Conservation (phyloP, 2,329 filamentous ascomycete species). For the Metarhizium anisopliae region DNA sequence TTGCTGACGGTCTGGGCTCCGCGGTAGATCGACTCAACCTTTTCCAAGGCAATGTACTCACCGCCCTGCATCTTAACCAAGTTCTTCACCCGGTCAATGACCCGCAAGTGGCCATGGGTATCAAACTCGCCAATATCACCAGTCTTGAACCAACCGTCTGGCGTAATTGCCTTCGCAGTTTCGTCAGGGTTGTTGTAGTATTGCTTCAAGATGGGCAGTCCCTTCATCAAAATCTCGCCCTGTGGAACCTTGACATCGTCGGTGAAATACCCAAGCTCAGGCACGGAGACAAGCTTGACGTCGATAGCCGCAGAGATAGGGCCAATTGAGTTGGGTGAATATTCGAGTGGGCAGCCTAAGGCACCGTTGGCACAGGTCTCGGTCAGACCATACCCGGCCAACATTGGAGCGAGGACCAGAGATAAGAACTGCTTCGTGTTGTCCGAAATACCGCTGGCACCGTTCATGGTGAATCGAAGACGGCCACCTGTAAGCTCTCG, state of each 20-base stretch:
- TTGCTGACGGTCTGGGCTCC: slow-evolving; percentile 71
- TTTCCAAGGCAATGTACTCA: slow-evolving; percentile 95
- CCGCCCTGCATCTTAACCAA: slow-evolving; percentile 91
- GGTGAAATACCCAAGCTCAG: slow-evolving; percentile 77
- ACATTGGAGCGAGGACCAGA: slow-evolving; percentile 87
- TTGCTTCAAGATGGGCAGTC: slow-evolving; percentile 61
- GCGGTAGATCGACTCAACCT: slow-evolving; percentile 86
- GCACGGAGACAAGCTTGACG: slow-evolving; percentile 83
- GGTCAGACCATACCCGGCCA: slow-evolving; percentile 87
- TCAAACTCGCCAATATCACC: slow-evolving; percentile 93
- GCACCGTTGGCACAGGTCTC: slow-evolving; percentile 82
- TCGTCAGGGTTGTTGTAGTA: slow-evolving; percentile 86
- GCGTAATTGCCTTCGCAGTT: slow-evolving; percentile 65
- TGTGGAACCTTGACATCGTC: slow-evolving; percentile 64
- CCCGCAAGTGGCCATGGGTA: slow-evolving; percentile 65
- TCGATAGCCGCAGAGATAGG: slow-evolving; percentile 71
- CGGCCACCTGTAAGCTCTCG: slow-evolving; percentile 82
- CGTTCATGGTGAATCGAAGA: slow-evolving; percentile 87
- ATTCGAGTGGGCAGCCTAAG: slow-evolving; percentile 77
- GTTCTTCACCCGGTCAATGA: slow-evolving; percentile 98
- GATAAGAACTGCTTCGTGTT: slow-evolving; percentile 88
- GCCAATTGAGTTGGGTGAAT: slow-evolving; percentile 69
- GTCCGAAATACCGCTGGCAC: slow-evolving; percentile 80
- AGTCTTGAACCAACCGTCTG: slow-evolving; percentile 94
- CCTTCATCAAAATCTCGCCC: slow-evolving; percentile 87